These are phyloP conservation scores for Quercus rubra DNA, from an alignment of 306 rosid species.

Conservation along the genomic window DNA sequence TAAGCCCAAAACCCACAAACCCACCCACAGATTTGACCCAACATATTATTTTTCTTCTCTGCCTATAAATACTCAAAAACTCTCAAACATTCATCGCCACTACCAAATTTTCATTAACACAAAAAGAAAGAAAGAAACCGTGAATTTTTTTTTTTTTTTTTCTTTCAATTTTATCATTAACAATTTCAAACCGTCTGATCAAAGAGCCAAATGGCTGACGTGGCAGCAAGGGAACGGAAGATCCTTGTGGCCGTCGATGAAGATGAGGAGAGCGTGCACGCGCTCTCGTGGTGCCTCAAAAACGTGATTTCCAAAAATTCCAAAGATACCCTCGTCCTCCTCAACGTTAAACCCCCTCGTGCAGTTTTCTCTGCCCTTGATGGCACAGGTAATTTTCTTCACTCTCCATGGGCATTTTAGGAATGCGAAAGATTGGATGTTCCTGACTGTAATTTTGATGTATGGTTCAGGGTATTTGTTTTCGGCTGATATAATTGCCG, in stretches of 20 bases:
- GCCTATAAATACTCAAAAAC: background rate
- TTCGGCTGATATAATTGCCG: conserved; percentile 50
- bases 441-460: background rate
- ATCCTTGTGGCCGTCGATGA: conserved; percentile 86
- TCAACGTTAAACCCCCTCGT: conserved; percentile 62
- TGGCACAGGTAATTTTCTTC: conserved; percentile 48
- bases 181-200: background rate
- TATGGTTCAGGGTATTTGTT: conserved; percentile 55
- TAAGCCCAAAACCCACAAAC: conserved; percentile 19
- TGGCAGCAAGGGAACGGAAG: conserved; percentile 42
- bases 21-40: conserved; percentile 41
- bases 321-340: conserved; percentile 61
- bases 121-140: too few species aligned
- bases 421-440: background rate
- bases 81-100: background rate
- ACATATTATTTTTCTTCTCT: background rate
- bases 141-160: too few species aligned
- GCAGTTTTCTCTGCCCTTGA: conserved; percentile 47
- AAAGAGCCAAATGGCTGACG: conserved; percentile 36
- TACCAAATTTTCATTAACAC: background rate
- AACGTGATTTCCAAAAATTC: conserved; percentile 49
- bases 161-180: too few species aligned
- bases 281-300: conserved; percentile 77
- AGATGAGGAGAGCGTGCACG: conserved; percentile 81
- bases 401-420: background rate